Conservation (phyloP, 176 grass and related monocot genomes). For the Avena eriantha region DNA sequence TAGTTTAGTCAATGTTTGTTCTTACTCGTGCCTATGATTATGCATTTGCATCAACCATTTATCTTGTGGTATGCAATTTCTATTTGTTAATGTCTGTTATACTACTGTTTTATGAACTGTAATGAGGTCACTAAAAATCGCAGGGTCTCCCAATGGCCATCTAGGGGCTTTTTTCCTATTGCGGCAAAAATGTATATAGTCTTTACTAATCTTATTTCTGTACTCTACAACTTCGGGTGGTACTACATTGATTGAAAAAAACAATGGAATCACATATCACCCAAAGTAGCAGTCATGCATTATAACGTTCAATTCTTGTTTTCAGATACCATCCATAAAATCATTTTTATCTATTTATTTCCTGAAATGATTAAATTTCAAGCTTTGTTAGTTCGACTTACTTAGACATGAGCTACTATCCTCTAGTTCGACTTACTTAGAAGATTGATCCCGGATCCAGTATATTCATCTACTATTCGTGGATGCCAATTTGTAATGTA, state of each 20-base stretch:
- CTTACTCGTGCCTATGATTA: neutral
- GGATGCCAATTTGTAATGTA: neutral
- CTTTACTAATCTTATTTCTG: neutral
- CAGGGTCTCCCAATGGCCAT: neutral
- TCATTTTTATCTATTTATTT: too few species aligned
- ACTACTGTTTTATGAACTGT: neutral
- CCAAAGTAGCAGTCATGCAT: neutral
- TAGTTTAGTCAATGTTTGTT: neutral
- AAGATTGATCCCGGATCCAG: neutral
- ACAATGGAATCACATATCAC: too few species aligned
- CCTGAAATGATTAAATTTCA: neutral
- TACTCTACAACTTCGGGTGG: neutral
- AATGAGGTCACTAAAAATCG: neutral
- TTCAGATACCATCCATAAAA: neutral
- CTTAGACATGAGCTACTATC: neutral
- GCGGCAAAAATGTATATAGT: neutral
- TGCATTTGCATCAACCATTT: neutral
- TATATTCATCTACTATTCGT: neutral
- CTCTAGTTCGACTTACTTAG: neutral
- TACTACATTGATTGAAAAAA: neutral
- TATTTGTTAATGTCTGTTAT: neutral
- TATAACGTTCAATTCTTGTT: slow-evolving; percentile 12
- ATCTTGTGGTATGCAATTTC: neutral
- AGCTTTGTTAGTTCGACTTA: neutral
- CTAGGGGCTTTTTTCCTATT: neutral